Evolutionary conservation across 345 rosid genomes (phyloP), one percentile per base, ranked within the genome.

Genomic region (Melastoma malabathricum): DNA sequence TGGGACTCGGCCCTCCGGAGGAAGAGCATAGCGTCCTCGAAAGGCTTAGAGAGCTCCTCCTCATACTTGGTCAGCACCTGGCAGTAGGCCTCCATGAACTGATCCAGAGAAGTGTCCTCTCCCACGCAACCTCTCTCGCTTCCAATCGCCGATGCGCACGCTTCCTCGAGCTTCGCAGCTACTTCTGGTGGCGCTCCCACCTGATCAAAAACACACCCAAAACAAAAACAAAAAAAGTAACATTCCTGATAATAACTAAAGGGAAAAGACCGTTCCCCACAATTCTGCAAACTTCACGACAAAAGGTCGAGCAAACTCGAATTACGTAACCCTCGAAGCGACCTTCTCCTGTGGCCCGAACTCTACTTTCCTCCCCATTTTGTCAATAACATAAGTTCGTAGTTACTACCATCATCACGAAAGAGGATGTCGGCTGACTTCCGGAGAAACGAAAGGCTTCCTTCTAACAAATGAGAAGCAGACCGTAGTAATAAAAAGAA

Each of bases 31-130:
- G 97, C 94, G 68, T 93, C 99, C 27, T 85, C 88, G 67, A 81
- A 75, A n/a, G 97, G 99, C 64, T 85, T 88, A 2, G 96, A 78
- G 58, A 93, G 89, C 41, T 88, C 99, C 68, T 85, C 89, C 71
- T 93, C 97, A 18, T 93, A 93, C 70, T 93, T 88, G 15, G 68
- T 78, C 43, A 93, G 73, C 99, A 93, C 88, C 86, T 93, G 97
- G 54, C 96, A 93, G 61, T 93, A 93, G 38, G 99, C 99, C 62
- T 93, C 97, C 99, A 93, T 93, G 82, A 93, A 88, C 66, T 88
- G 97, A 60, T 93, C 99, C 46, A 93, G 84, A 3, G 81, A 90
- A 43, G 99, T 97, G 69, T 93, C 97, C 71, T 88, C 92, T 18
- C 97, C 97, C 13, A 82, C 16, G 46, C 75, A 59, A 10, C 74